A percentile compares a stretch with the other conserved stretches of the same genome.
These are phyloP conservation scores for Aechmea fasciata DNA, from an alignment of 176 grass and related monocot species.

Conservation along the genomic window DNA sequence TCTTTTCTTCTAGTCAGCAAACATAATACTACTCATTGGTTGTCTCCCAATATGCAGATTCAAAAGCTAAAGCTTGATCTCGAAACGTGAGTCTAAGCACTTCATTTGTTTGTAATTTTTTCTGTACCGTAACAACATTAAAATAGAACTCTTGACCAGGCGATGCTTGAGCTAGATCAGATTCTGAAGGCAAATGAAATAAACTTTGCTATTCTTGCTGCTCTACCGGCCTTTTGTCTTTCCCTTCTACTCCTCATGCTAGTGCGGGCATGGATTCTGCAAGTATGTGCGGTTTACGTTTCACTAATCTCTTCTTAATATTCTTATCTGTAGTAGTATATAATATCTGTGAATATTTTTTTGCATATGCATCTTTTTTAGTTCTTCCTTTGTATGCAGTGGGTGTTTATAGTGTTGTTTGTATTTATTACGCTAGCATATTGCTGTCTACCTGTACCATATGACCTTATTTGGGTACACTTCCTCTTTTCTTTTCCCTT, in stretches of 20 bases:
- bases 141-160: conserved; percentile 40
- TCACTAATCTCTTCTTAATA: not conserved
- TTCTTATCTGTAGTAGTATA: not conserved
- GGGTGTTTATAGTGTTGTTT: too few relatives aligned
- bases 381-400: not conserved
- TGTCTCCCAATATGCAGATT: conserved; percentile 48
- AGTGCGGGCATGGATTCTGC: conserved; percentile 58
- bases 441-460: too few relatives aligned
- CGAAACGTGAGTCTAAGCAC: conserved; percentile 62
- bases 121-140: conserved; percentile 7
- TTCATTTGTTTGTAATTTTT: conserved; percentile 1
- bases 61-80: conserved; percentile 94
- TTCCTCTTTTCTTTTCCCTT: too few relatives aligned
- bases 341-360: not conserved
- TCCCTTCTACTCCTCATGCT: conserved; percentile 57
- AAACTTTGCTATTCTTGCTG: conserved; percentile 95
- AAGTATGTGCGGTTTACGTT: conserved; percentile 45
- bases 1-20: not conserved
- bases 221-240: conserved; percentile 81
- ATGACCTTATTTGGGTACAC: too few relatives aligned
- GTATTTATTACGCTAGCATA: too few relatives aligned
- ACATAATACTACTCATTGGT: not conserved
- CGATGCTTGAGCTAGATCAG: conserved; percentile 93
- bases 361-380: not conserved
- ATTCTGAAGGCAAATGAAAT: conserved; percentile 94